Evolutionary conservation across 345 rosid genomes (phyloP).

Genomic region (Boechera stricta): DNA sequence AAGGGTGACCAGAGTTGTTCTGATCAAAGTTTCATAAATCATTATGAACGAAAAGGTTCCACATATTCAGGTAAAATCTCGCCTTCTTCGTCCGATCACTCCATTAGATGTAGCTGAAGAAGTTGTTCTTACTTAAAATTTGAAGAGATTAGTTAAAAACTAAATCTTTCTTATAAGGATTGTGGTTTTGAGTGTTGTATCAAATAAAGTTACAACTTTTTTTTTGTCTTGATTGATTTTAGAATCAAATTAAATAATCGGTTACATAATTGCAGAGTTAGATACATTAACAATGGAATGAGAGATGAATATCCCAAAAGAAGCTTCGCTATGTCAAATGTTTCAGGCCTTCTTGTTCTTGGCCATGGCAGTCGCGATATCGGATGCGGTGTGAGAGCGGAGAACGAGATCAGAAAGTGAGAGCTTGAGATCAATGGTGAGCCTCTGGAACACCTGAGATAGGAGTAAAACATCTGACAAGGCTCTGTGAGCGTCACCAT

Average conservation of each 20-base stretch:
- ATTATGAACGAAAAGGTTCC: no score
- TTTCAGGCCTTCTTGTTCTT: constrained; percentile 55
- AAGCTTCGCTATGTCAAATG: constrained; percentile 21
- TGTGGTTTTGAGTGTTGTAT: not conserved
- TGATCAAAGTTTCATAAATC: no score
- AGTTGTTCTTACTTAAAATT: no score
- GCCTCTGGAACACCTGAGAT: constrained; percentile 66
- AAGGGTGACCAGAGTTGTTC: no score
- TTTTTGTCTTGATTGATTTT: constrained; percentile 5
- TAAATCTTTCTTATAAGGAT: no score
- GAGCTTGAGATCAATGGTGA: constrained; percentile 66
- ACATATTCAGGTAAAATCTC: no score
- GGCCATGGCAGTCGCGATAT: constrained; percentile 46
- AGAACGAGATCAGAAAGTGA: constrained; percentile 55
- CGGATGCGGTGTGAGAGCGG: constrained; percentile 55
- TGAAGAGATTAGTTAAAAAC: no score
- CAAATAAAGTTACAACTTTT: not conserved
- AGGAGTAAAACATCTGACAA: constrained; percentile 75
- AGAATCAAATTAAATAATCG: constrained; percentile 16
- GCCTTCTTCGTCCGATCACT: no score
- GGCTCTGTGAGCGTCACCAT: constrained; percentile 84
- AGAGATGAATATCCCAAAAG: constrained; percentile 16
- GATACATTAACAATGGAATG: constrained; percentile 21
- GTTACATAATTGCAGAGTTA: constrained; percentile 21
- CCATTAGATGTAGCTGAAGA: no score